Base-by-base conservation (phyloP, 192 early-diverging fungal genomes). In the Podila epicladia region DNA sequence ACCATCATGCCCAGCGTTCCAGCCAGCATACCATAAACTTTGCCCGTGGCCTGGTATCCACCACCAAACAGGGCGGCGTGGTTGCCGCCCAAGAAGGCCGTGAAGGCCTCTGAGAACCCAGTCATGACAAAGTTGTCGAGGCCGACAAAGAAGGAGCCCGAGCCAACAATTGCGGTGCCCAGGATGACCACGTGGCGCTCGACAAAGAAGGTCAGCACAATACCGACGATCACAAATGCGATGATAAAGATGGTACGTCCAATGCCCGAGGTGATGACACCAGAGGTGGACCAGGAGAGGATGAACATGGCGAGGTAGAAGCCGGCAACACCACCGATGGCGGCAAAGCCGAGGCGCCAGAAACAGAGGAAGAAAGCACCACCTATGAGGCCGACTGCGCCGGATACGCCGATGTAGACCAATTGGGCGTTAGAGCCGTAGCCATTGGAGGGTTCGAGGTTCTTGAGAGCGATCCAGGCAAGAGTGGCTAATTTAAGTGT, bases 41-140 rank as follows among this genome's bases (percentile, higher is more conserved):
- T 89, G 6, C 82, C 70, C 37, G 82, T 83, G 8, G 89, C 85
- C n/a, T 82, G 58, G 62, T 89, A 91, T 2, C 59, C 67, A 22
- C 55, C 61, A 57, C 55, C 61, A 57, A 63, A 58, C 41, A 89
- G 79, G 35, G 82, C 69, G 5, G 67, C 29, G 32, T 75, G 66
- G 41, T 80, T 71, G 8, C 63, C 72, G 53, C 69, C 32, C 66
- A 93, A 68, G 69, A 94, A 89, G 4, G 79, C 69, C 22, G 83
- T 59, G 20, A 91, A 79, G n/a, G 91, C 86, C 32, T 90, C 84
- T 33, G 83, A 70, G 79, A 95, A 92, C 7, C 95, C 95, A 15
- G 93, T 92, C 9, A 87, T 82, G 20, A 87, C 86, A 78, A 93
- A 97, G 62, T 91, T 86, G 75, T 97, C 95, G 45, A 95, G 86